Evolutionary conservation across 805 yeast genomes (phyloP), one percentile per base, ranked within the genome.

Genomic region (Ogataea paradorogensis): DNA sequence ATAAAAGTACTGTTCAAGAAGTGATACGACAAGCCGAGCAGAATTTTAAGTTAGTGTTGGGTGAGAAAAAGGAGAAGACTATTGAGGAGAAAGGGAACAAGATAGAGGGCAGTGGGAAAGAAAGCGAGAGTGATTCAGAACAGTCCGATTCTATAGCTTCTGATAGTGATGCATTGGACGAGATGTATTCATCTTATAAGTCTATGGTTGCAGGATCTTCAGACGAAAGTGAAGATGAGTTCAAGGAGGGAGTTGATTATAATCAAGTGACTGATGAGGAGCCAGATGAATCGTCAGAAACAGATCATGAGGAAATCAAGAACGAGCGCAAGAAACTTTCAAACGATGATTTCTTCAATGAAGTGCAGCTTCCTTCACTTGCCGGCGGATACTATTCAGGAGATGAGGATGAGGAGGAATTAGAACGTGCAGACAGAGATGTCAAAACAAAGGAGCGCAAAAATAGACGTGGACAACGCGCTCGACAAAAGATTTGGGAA

Each of bases 401-500:
- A 5, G 96, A 84, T 2, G 69, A 62, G 33, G 81, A 86, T 1
- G 95, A 85, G 25, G 78, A 73, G 11, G 71, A 69, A 24, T 39
- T 47, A 9, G 46, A 34, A 7, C 72, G 70, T 11, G 56, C 57
- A 3, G 67, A 67, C 39, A 62, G 70, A 53, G 81, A 76, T 52
- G 59, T 67, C 33, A 74, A 78, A 41, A 78, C 81, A 1, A 56
- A 74, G 21, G 65, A 62, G 46, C 75, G 91, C 47, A 88, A 89
- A 53, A 93, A 93, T 62, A 74, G 99, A 66, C 79, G 97, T 62
- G 99, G 99, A 18, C 99, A 93, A 67, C 74, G 98, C 45, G 99
- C 97, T 1, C 80, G 99, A 66, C 93, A 91, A 61, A 84, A 85
- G 70, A 88, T 93, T 37, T 93, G 98, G 98, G 99, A 89, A 58